These are phyloP conservation scores for Hyaloperonospora arabidopsidis DNA, from an alignment of 352 stramenopile genomes.

Conservation along the genomic window DNA sequence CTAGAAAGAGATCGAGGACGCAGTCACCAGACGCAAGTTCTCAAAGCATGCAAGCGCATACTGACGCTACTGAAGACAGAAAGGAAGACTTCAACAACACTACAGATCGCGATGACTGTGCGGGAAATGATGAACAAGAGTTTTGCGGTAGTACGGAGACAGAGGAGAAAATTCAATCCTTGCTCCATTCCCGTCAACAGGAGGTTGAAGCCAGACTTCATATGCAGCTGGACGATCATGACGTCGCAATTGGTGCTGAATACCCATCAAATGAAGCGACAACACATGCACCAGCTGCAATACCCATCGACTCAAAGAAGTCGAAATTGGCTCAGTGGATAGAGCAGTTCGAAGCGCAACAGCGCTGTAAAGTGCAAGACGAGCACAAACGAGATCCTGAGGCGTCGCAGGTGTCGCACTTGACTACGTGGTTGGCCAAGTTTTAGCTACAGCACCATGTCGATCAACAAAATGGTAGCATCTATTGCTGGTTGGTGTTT, in stretches of 20 bases:
- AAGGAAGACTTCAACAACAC: background rate
- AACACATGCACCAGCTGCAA: background rate
- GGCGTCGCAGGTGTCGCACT: background rate
- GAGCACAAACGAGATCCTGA: background rate
- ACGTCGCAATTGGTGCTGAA: background rate
- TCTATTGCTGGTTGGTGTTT: no score
- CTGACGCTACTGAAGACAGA: background rate
- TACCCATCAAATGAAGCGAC: no score
- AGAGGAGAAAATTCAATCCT: background rate
- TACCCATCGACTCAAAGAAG: background rate
- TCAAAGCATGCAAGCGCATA: background rate
- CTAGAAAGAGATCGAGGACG: slow-evolving; percentile 1
- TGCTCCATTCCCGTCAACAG: background rate
- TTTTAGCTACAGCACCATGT: slow-evolving; percentile 7
- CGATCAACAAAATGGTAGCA: no score
- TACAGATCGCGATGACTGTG: background rate
- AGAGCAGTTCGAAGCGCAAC: slow-evolving; percentile 12
- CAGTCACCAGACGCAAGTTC: background rate
- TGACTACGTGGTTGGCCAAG: slow-evolving; percentile 6
- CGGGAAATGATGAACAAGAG: background rate
- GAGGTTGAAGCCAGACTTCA: slow-evolving; percentile 5
- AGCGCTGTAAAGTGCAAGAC: slow-evolving; percentile 1
- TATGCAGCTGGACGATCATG: slow-evolving; percentile 4
- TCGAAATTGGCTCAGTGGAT: slow-evolving; percentile 14
- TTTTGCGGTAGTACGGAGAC: background rate